phyloP scores from a whole-genome alignment of 2,329 filamentous ascomycete species.

The Ceratocystiopsis brevicomis region DNA sequence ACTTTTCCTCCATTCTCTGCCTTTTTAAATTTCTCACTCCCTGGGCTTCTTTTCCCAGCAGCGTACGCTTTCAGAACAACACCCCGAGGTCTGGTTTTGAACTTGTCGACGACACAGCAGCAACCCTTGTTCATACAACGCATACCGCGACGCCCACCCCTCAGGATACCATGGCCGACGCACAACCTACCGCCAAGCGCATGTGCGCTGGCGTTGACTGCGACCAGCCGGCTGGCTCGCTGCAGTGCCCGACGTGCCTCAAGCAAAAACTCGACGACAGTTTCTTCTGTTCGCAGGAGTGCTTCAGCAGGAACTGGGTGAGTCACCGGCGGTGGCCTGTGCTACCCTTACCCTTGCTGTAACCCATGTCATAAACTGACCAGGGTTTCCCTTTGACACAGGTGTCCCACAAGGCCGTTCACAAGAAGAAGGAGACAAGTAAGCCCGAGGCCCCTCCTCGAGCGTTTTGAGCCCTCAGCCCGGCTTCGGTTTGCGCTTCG shows the following conservation, averaged over 20 bases:
- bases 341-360: too few species aligned
- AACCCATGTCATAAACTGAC: too few species aligned
- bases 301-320: constrained; percentile 98
- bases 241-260: constrained; percentile 90
- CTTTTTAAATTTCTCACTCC: too few species aligned
- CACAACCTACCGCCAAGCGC: constrained; percentile 34
- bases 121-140: too few species aligned
- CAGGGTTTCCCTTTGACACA: constrained; percentile 17
- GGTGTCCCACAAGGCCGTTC: constrained; percentile 64
- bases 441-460: constrained; percentile 15
- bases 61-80: too few species aligned
- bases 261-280: constrained; percentile 76
- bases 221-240: constrained; percentile 61
- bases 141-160: too few species aligned
- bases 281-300: constrained; percentile 96
- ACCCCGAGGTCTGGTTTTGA: too few species aligned
- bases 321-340: background rate
- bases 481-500: background rate
- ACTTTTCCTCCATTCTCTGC: too few species aligned
- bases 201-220: constrained; percentile 73
- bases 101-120: too few species aligned
- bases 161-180: constrained; percentile 20
- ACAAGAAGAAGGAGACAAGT: constrained; percentile 72
- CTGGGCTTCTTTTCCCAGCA: too few species aligned
- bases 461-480: background rate